Percentiles rank a stretch among this genome's conserved stretches.
Evolutionary conservation across 352 stramenopile species (phyloP).

Genomic region (Pythium phragmitis): DNA sequence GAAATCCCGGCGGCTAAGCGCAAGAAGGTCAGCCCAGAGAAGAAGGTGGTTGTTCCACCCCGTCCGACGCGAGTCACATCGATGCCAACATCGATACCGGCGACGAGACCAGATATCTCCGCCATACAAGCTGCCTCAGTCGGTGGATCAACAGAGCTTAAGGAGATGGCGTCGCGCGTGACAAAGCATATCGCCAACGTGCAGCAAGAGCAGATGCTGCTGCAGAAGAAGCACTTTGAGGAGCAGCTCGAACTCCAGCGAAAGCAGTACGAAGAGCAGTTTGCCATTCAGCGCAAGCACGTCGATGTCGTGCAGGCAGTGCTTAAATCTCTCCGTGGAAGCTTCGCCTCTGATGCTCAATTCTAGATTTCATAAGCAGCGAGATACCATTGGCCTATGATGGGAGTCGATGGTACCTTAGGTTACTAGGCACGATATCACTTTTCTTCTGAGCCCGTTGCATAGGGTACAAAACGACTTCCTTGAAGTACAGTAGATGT

Average conservation of each 20-base stretch:
- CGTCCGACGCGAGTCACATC: background rate
- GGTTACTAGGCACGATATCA: too few relatives aligned
- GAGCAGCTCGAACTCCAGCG: constrained; percentile 15
- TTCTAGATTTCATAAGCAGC: background rate
- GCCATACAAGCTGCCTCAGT: background rate
- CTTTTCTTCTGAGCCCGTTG: too few relatives aligned
- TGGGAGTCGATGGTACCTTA: background rate
- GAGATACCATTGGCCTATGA: background rate
- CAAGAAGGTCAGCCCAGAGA: background rate
- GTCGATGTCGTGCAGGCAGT: constrained; percentile 12
- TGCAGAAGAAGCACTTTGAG: constrained; percentile 22
- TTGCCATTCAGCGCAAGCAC: constrained; percentile 16
- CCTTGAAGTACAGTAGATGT: too few relatives aligned
- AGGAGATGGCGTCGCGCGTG: background rate
- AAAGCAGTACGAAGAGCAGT: constrained; percentile 18
- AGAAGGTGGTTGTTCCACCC: background rate
- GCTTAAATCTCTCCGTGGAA: constrained; percentile 5
- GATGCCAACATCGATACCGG: background rate
- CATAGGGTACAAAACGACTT: too few relatives aligned
- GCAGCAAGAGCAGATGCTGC: constrained; percentile 10
- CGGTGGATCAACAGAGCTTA: background rate
- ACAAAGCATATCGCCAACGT: constrained; percentile 2
- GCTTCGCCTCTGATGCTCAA: constrained; percentile 2
- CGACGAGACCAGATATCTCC: background rate
- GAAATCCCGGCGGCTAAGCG: background rate